Percentiles rank a stretch among this genome's conserved stretches.
These are phyloP conservation scores for Penicillium sp. DNA, from an alignment of 2,329 filamentous ascomycete genomes.

Conservation along the genomic window DNA sequence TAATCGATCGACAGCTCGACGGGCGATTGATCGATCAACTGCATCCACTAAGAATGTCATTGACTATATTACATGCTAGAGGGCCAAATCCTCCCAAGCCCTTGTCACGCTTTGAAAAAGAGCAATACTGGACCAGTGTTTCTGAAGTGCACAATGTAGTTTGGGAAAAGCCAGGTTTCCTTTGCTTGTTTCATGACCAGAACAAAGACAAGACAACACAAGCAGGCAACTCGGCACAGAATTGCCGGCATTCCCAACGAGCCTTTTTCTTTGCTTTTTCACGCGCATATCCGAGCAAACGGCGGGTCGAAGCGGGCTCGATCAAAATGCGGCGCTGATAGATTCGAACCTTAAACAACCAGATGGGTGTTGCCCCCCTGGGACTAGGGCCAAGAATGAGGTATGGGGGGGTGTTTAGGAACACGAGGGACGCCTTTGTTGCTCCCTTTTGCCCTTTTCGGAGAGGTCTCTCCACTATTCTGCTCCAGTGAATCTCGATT, in stretches of 20 bases:
- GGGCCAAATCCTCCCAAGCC: neutral
- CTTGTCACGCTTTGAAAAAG: conserved; percentile 7
- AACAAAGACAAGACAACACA: neutral
- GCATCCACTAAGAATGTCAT: conserved; percentile 13
- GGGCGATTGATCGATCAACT: conserved; percentile 18
- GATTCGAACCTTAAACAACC: conserved; percentile 9
- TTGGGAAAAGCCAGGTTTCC: neutral
- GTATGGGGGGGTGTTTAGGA: conserved; percentile 12
- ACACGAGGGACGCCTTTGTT: conserved; percentile 22
- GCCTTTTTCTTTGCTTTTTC: conserved; percentile 1
- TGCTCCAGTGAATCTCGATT: conserved; percentile 22
- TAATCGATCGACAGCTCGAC: conserved; percentile 21
- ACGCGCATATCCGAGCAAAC: conserved; percentile 1
- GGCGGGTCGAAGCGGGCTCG: neutral
- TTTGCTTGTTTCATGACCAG: neutral
- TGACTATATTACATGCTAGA: conserved; percentile 11
- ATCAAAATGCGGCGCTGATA: conserved; percentile 5
- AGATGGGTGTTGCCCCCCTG: conserved; percentile 5
- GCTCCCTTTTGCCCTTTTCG: conserved; percentile 28
- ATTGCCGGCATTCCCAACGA: neutral
- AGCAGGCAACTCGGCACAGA: neutral
- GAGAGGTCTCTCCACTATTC: conserved; percentile 9
- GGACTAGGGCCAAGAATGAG: conserved; percentile 21
- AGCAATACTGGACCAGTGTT: neutral
- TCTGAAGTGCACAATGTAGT: too few species aligned